Evolutionary conservation across 306 rosid species (phyloP).

Genomic region (Ormosia semicastrata): DNA sequence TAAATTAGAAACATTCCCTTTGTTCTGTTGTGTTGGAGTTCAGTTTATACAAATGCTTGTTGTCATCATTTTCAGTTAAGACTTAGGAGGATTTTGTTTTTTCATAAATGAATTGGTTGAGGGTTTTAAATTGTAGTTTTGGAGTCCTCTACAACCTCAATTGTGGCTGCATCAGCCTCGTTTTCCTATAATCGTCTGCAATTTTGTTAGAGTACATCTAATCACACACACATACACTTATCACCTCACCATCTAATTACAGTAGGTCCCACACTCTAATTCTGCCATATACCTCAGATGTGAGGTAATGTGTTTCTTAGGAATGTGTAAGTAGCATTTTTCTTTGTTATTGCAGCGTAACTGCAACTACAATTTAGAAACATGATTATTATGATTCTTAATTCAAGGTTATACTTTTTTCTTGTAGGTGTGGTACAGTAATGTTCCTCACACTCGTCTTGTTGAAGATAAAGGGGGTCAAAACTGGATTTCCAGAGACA

Average conservation of each 20-base stretch:
- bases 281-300: too few species aligned
- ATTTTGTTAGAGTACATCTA: too few species aligned
- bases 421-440: conserved; percentile 82
- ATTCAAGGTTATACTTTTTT: conserved; percentile 7
- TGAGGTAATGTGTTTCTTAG: too few species aligned
- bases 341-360: too few species aligned
- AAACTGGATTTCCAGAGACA: conserved; percentile 73
- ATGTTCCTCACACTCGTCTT: conserved; percentile 87
- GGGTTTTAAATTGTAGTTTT: neutral
- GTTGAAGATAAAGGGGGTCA: conserved; percentile 96
- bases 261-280: too few species aligned
- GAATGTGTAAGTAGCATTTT: too few species aligned
- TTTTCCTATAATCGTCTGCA: neutral
- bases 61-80: too few species aligned
- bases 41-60: neutral
- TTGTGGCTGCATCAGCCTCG: too few species aligned
- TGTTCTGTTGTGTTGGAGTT: neutral
- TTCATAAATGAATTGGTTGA: neutral
- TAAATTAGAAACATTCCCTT: neutral
- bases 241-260: too few species aligned
- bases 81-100: neutral
- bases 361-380: neutral
- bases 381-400: neutral
- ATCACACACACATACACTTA: too few species aligned
- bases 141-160: neutral